Conservation (phyloP, 257 asterid genomes). For the Ilex asprella region DNA sequence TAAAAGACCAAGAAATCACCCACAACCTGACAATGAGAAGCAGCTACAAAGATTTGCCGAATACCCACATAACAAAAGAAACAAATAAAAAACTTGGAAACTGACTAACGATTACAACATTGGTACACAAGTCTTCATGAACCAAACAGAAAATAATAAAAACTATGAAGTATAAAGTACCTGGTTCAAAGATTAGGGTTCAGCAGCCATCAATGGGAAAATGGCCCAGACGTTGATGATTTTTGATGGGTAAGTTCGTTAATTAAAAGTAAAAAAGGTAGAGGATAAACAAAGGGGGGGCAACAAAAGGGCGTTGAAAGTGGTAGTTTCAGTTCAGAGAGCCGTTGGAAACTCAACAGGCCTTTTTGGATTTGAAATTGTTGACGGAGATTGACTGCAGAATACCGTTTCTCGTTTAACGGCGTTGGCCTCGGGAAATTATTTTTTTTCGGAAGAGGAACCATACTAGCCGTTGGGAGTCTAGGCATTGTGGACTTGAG, state of each 20-base stretch:
- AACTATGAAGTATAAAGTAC: no score
- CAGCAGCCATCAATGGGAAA: neutral
- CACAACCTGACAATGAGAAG: no score
- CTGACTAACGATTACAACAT: no score
- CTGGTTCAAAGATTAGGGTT: neutral
- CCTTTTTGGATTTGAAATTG: conserved; percentile 14
- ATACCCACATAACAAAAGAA: no score
- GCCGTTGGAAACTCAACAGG: conserved; percentile 18
- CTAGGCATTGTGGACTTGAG: no score
- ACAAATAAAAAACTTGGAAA: no score
- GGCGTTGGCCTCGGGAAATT: conserved; percentile 17
- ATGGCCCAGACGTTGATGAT: neutral
- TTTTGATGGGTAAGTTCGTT: neutral
- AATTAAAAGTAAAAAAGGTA: neutral
- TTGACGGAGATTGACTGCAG: conserved; percentile 6
- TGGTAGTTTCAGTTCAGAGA: conserved; percentile 8
- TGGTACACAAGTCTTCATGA: neutral
- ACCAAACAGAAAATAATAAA: neutral
- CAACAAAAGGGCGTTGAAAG: neutral
- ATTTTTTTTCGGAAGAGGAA: no score
- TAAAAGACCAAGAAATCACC: no score
- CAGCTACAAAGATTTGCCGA: no score
- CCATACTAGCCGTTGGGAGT: conserved; percentile 15
- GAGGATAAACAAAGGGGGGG: neutral
- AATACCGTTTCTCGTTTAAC: conserved; percentile 14